Percentiles rank a stretch among this genome's conserved stretches.
phyloP scores from a whole-genome alignment of 2,329 filamentous ascomycete species.

The Aspergillus vadensis region DNA sequence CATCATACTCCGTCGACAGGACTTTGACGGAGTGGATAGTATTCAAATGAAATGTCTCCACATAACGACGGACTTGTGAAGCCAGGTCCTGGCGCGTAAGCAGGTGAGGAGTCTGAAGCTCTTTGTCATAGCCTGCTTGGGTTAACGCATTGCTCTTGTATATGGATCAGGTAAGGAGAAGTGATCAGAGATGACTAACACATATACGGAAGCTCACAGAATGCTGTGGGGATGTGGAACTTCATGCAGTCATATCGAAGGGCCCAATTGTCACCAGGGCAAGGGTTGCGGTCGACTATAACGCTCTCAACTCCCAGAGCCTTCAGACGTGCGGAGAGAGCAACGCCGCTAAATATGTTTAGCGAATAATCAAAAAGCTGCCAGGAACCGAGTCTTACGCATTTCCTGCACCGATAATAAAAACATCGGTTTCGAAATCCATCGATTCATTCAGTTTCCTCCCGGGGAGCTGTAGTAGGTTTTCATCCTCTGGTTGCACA shows the following conservation, averaged over 20 bases:
- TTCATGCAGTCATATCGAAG: conserved; percentile 49
- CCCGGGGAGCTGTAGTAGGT: conserved; percentile 19
- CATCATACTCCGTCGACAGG: conserved; percentile 28
- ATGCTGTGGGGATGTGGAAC: conserved; percentile 44
- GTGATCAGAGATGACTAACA: conserved; percentile 18
- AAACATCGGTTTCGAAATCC: conserved; percentile 32
- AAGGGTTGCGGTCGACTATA: conserved; percentile 46
- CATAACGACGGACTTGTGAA: conserved; percentile 26
- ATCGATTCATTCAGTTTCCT: neutral
- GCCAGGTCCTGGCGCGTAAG: conserved; percentile 21
- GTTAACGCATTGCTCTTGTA: neutral
- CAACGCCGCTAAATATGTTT: conserved; percentile 36
- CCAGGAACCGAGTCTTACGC: conserved; percentile 23
- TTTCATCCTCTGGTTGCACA: conserved; percentile 27
- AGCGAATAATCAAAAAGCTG: conserved; percentile 10
- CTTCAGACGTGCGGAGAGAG: conserved; percentile 47
- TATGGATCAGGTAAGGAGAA: no score
- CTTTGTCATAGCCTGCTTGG: conserved; percentile 18
- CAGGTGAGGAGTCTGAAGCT: conserved; percentile 19
- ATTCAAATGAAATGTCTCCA: conserved; percentile 35
- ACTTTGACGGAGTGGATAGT: conserved; percentile 32
- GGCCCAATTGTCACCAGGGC: conserved; percentile 50
- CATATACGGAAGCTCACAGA: conserved; percentile 42
- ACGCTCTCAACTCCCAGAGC: conserved; percentile 47
- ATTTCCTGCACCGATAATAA: conserved; percentile 49